Conservation (phyloP, 495 filamentous ascomycete species). For the Daldinia childiae region DNA sequence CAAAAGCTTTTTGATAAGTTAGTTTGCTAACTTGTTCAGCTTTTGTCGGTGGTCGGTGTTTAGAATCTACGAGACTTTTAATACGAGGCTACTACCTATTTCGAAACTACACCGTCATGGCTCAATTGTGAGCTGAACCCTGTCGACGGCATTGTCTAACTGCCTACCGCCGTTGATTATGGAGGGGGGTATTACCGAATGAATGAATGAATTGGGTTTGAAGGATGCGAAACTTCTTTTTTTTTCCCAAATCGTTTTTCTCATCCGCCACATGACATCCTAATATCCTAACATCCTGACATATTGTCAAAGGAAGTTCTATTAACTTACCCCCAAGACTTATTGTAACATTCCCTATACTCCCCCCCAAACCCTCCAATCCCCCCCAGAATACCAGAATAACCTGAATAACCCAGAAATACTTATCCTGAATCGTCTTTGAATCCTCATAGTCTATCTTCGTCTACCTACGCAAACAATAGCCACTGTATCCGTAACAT, state of each 20-base stretch:
- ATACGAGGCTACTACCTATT: neutral
- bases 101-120: slow-evolving; percentile 5
- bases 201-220: neutral
- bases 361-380: neutral
- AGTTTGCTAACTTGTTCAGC: neutral
- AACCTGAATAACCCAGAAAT: neutral
- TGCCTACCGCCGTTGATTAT: slow-evolving; percentile 10
- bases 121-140: slow-evolving; percentile 7
- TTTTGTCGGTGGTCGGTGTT: slow-evolving; percentile 31
- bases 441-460: slow-evolving; percentile 1
- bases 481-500: slow-evolving; percentile 4
- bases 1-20: neutral
- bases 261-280: neutral
- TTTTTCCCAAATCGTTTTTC: neutral
- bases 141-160: slow-evolving; percentile 19
- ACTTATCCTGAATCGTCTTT: neutral
- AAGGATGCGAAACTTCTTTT: slow-evolving; percentile 7
- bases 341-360: neutral
- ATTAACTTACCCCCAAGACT: neutral
- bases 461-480: neutral
- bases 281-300: neutral
- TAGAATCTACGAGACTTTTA: neutral
- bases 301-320: neutral
- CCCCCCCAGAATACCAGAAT: no score
- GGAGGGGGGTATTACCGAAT: neutral